Conservation (phyloP, 345 rosid genomes). For the Gossypium turneri region DNA sequence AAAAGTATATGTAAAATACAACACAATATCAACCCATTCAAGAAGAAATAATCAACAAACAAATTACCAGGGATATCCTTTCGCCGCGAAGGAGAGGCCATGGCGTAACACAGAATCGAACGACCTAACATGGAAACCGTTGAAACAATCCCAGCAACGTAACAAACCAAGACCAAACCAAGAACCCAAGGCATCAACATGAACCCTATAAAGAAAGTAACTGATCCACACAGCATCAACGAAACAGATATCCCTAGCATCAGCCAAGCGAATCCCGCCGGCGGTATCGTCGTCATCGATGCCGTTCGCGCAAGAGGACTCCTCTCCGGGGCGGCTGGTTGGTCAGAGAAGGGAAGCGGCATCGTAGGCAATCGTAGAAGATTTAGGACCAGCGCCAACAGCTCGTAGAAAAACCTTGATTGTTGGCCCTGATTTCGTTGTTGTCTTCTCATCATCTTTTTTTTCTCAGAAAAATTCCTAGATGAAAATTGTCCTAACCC, state of each 20-base stretch:
- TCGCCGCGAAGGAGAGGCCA: constrained; percentile 41
- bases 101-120: constrained; percentile 52
- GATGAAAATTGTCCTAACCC: not conserved
- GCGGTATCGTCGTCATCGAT: constrained; percentile 48
- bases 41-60: not conserved
- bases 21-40: not conserved
- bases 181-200: constrained; percentile 94
- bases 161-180: constrained; percentile 61
- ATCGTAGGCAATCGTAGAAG: constrained; percentile 67
- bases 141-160: constrained; percentile 76
- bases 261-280: constrained; percentile 81
- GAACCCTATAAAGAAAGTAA: constrained; percentile 89
- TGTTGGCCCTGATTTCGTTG: constrained; percentile 51
- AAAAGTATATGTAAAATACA: not conserved
- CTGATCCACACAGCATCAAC: constrained; percentile 85
- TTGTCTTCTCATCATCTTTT: constrained; percentile 40
- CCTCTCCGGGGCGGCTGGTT: constrained; percentile 18
- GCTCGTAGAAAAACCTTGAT: constrained; percentile 55
- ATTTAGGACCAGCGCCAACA: constrained; percentile 54
- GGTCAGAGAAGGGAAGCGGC: constrained; percentile 43
- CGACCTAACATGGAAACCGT: constrained; percentile 64
- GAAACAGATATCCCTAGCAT: constrained; percentile 71
- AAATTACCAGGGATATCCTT: constrained; percentile 55
- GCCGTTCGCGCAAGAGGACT: constrained; percentile 19
- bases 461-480: not conserved